These are phyloP conservation scores for Pseudopithomyces chartarum DNA, from an alignment of 2,329 filamentous ascomycete genomes.

Conservation along the genomic window DNA sequence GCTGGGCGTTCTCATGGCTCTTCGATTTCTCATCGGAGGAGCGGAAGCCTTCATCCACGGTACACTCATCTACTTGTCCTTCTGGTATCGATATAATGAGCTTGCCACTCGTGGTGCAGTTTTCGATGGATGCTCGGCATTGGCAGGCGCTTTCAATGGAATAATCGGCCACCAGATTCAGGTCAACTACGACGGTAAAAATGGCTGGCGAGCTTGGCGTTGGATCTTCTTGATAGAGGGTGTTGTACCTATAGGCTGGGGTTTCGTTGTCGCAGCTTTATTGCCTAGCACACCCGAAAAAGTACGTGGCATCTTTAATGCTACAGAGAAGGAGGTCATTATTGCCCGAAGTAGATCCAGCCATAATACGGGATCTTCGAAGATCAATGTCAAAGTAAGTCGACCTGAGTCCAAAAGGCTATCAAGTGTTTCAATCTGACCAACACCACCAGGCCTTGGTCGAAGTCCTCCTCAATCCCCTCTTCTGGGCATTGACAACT, in stretches of 20 bases:
- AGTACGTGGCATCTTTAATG: neutral
- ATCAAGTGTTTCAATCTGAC: neutral
- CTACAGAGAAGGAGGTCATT: neutral
- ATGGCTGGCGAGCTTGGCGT: neutral
- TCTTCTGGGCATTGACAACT: neutral
- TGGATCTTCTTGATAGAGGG: neutral
- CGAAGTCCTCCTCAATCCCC: neutral
- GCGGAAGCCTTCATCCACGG: constrained; percentile 1
- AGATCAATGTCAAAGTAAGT: neutral
- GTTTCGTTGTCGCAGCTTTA: neutral
- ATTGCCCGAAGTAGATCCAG: neutral
- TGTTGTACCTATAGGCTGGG: neutral
- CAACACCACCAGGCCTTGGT: neutral
- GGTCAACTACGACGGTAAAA: neutral
- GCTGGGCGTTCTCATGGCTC: neutral
- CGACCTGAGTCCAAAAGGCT: neutral
- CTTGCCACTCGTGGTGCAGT: neutral
- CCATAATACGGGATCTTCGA: neutral
- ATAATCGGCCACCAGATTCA: neutral
- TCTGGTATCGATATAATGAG: neutral
- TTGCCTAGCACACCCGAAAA: neutral
- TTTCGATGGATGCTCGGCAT: neutral
- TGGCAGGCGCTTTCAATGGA: neutral
- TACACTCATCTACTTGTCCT: neutral
- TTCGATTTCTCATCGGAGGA: neutral